Conservation (phyloP, 495 filamentous ascomycete genomes). For the Glarea lozoyensis region DNA sequence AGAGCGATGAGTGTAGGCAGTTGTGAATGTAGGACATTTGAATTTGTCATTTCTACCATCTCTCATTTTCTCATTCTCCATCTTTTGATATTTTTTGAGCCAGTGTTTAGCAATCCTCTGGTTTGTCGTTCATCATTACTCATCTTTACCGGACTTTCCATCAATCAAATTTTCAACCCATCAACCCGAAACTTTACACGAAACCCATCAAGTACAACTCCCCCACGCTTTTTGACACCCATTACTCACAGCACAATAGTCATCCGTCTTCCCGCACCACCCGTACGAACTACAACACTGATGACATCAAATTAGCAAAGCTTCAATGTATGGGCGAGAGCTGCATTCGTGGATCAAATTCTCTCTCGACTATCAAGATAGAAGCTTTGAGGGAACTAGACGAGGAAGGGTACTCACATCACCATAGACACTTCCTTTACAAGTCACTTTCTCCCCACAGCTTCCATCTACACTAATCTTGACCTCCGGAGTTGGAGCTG, state of each 20-base stretch:
- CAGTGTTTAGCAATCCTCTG: too few relatives aligned
- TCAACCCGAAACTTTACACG: neutral
- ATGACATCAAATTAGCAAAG: too few relatives aligned
- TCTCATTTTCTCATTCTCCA: neutral
- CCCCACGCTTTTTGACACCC: constrained; percentile 6
- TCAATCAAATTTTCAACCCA: neutral
- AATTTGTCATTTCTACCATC: neutral
- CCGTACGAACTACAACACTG: constrained; percentile 4
- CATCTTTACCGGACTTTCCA: neutral
- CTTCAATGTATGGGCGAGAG: too few relatives aligned
- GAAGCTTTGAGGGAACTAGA: too few relatives aligned
- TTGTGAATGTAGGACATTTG: too few relatives aligned
- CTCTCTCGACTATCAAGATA: too few relatives aligned
- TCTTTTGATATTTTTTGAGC: too few relatives aligned
- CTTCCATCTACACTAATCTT: neutral
- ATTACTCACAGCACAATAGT: constrained; percentile 1
- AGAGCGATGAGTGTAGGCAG: neutral
- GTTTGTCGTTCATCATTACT: too few relatives aligned
- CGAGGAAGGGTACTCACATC: too few relatives aligned
- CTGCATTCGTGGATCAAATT: too few relatives aligned
- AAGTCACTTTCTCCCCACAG: neutral
- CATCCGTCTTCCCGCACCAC: neutral
- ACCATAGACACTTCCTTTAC: neutral
- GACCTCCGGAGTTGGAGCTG: neutral
- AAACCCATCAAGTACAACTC: neutral